Conservation (phyloP, 2,329 filamentous ascomycete genomes). For the Fusarium incarnatum region DNA sequence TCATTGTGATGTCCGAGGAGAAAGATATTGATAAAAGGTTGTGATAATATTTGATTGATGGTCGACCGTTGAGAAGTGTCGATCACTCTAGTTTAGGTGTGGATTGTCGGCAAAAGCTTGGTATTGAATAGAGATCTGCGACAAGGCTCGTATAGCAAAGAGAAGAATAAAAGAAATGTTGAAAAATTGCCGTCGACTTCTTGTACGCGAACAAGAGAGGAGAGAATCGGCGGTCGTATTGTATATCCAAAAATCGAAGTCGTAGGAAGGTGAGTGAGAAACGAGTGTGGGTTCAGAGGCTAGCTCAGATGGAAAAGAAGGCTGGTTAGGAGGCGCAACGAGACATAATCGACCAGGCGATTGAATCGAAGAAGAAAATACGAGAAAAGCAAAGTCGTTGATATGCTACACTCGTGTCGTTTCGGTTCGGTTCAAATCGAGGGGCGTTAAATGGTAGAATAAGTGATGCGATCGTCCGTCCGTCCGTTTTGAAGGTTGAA, state of each 20-base stretch:
- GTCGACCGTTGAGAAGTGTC: conserved; percentile 28
- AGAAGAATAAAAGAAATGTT: conserved; percentile 7
- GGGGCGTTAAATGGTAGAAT: conserved; percentile 18
- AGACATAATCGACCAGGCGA: conserved; percentile 53
- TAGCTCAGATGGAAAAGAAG: conserved; percentile 56
- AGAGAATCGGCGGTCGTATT: background rate
- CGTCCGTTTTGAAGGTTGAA: conserved; percentile 15
- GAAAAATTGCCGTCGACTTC: conserved; percentile 9
- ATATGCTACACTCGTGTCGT: conserved; percentile 15
- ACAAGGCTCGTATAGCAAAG: conserved; percentile 10
- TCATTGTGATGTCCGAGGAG: conserved; percentile 32
- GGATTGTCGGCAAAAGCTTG: conserved; percentile 28
- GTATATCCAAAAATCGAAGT: conserved; percentile 21
- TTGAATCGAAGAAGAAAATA: conserved; percentile 33
- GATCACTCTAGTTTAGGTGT: conserved; percentile 40
- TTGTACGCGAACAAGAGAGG: conserved; percentile 5
- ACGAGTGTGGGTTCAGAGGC: conserved; percentile 62
- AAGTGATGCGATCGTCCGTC: conserved; percentile 38
- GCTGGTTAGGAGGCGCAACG: conserved; percentile 48
- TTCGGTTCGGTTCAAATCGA: conserved; percentile 31
- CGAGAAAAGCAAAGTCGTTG: conserved; percentile 34
- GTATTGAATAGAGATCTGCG: conserved; percentile 24
- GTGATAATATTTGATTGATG: conserved; percentile 21
- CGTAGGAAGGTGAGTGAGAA: conserved; percentile 36
- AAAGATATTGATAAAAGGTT: conserved; percentile 6